These are phyloP conservation scores for Chaetothyriales sp. DNA, from an alignment of 2,329 filamentous ascomycete species.

Conservation along the genomic window DNA sequence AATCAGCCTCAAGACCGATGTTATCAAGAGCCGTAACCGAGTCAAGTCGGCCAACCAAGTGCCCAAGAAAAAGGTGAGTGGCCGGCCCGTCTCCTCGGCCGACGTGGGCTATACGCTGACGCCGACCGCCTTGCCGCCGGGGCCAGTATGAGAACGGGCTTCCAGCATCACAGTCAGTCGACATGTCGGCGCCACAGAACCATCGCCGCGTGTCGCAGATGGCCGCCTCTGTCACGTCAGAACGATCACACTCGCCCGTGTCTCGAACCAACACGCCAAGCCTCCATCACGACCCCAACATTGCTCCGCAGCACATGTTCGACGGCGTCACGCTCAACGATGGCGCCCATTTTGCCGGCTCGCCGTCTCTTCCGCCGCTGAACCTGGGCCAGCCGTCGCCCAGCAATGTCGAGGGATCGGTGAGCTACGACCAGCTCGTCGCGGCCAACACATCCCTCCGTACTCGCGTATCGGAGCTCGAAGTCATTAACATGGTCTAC, in stretches of 20 bases:
- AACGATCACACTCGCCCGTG: conserved; percentile 64
- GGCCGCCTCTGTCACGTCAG: conserved; percentile 55
- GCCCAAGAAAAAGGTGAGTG: conserved; percentile 66
- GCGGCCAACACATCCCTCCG: conserved; percentile 77
- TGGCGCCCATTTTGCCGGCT: conserved; percentile 49
- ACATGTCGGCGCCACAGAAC: conserved; percentile 44
- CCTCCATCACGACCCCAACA: conserved; percentile 53
- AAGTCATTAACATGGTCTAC: conserved; percentile 65
- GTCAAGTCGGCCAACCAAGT: conserved; percentile 78
- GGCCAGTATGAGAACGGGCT: conserved; percentile 50
- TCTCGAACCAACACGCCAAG: conserved; percentile 67
- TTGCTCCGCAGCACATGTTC: conserved; percentile 65
- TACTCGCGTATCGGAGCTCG: conserved; percentile 86
- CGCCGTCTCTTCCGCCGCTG: conserved; percentile 36
- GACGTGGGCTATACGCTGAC: conserved; percentile 5
- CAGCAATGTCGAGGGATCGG: conserved; percentile 50
- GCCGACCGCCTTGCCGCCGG: background rate
- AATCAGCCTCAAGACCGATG: conserved; percentile 95
- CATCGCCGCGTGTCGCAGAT: conserved; percentile 58
- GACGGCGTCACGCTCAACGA: conserved; percentile 51
- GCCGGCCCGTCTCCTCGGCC: conserved; percentile 21
- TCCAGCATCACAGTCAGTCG: conserved; percentile 38
- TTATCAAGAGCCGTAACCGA: conserved; percentile 97
- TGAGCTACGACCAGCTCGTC: conserved; percentile 61
- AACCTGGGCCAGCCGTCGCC: conserved; percentile 47